Evolutionary conservation across 2,329 filamentous ascomycete genomes (phyloP).

Genomic region (Trichoderma lentiforme): DNA sequence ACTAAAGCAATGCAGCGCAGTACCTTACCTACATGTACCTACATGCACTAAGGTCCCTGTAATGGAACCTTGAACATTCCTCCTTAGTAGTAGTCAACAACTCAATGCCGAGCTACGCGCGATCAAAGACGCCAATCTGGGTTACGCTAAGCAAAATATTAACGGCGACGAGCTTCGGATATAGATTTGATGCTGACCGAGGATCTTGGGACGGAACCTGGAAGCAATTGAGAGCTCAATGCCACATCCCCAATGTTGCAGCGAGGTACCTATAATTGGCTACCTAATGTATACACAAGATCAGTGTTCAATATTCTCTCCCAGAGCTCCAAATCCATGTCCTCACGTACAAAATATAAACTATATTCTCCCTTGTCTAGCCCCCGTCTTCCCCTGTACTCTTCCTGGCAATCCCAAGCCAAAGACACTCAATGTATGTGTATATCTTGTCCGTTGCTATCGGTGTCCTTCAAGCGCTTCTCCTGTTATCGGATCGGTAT

Average conservation of each 20-base stretch:
- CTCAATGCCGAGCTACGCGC: slow-evolving; percentile 2
- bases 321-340: neutral
- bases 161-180: neutral
- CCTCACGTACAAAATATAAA: neutral
- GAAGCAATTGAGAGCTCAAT: neutral
- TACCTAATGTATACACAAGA: neutral
- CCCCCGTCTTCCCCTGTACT: neutral
- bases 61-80: neutral
- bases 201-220: neutral
- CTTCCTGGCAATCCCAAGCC: neutral
- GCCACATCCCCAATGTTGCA: neutral
- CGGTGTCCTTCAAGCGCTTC: neutral
- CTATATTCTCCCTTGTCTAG: neutral
- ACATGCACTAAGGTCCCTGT: neutral
- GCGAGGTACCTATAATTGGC: neutral
- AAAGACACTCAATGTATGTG: neutral
- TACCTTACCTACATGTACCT: neutral
- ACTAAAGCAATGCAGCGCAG: too few relatives aligned
- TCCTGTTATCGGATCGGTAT: neutral
- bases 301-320: neutral
- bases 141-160: neutral
- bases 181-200: neutral
- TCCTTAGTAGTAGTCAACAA: neutral
- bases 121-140: neutral
- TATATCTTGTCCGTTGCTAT: neutral